Evolutionary conservation across 106 monocot species (phyloP), one percentile per base, ranked within the genome.

Genomic region (Phalaenopsis aphrodite): DNA sequence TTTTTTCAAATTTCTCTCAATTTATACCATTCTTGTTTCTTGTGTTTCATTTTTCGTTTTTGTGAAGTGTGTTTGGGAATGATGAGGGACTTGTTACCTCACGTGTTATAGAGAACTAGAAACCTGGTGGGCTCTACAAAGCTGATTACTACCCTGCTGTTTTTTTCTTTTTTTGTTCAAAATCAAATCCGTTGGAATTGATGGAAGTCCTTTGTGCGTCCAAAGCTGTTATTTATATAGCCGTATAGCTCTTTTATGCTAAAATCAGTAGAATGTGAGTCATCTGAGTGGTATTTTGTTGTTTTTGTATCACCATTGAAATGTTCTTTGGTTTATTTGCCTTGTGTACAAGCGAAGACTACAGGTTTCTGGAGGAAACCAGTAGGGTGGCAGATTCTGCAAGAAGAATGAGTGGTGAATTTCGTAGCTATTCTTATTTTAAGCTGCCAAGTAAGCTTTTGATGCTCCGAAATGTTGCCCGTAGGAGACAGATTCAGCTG

Each of bases 341-440:
- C 15, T 72, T 76, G 24, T 74, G 74, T 42, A 5, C 38, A 5
- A 17, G 14, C n/a, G 24, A 83, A 97, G 96, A 97, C 84, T 97
- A 90, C 81, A 84, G 76, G 66, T 87, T 97, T 55, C 72, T 97
- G 61, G 96, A 97, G 88, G 96, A 97, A 64, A 84, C 94, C 15
- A 92, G 87, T 78, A 81, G 90, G 77, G 82, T 80, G 3, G 58
- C 88, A 36, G 96, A 97, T 23, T 82, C 90, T 0, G 94, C 96
- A 1, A 87, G 78, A 2, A 82, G 94, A 69, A 72, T 79, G 82
- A 65, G 77, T 19, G 23, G 42, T 21, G 79, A 43, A 11, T 89
- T 81, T 42, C 80, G 85, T 30, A 42, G 86, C 8, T 75, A 83
- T 65, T 75, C 66, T 41, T 57, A 79, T 19, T 83, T 82, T 41